Evolutionary conservation across 1,284 basidiomycete genomes (phyloP).

Genomic region (Exobasidium cylindrosporum): DNA sequence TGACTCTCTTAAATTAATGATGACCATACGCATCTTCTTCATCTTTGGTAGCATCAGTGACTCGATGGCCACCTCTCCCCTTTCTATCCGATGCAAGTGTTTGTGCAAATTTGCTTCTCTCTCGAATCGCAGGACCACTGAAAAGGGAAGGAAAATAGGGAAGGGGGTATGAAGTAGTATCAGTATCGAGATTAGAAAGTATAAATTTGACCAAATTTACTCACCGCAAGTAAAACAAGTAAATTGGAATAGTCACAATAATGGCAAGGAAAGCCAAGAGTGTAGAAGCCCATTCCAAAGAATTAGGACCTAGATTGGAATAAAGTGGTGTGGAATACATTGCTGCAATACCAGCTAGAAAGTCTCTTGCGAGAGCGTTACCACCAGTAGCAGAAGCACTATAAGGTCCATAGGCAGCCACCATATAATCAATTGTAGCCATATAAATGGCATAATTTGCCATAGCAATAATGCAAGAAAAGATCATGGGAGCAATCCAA

Average conservation of each 20-base stretch:
- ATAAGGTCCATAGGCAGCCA: constrained; percentile 57
- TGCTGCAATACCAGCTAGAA: constrained; percentile 56
- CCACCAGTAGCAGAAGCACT: constrained; percentile 56
- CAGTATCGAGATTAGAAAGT: no score
- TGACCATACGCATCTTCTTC: constrained; percentile 8
- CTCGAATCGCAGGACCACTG: constrained; percentile 56
- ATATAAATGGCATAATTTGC: constrained; percentile 54
- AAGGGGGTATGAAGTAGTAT: no score
- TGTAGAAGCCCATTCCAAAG: constrained; percentile 56
- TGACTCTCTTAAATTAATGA: no score
- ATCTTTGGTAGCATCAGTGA: not conserved
- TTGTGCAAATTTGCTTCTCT: constrained; percentile 56
- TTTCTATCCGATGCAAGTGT: constrained; percentile 53
- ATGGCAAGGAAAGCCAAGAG: constrained; percentile 56
- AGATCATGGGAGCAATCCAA: constrained; percentile 59
- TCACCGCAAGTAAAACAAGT: constrained; percentile 57
- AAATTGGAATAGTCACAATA: constrained; percentile 57
- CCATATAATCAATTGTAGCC: constrained; percentile 56
- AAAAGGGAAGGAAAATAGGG: no score
- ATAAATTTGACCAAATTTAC: no score
- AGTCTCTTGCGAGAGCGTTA: constrained; percentile 51
- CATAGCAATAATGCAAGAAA: constrained; percentile 56
- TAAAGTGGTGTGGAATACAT: constrained; percentile 57
- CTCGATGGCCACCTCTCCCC: constrained; percentile 55
- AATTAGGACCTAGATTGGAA: constrained; percentile 33